Evolutionary conservation across 2,329 filamentous ascomycete species (phyloP), one percentile per base, ranked within the genome.

Genomic region (Alternaria panax): DNA sequence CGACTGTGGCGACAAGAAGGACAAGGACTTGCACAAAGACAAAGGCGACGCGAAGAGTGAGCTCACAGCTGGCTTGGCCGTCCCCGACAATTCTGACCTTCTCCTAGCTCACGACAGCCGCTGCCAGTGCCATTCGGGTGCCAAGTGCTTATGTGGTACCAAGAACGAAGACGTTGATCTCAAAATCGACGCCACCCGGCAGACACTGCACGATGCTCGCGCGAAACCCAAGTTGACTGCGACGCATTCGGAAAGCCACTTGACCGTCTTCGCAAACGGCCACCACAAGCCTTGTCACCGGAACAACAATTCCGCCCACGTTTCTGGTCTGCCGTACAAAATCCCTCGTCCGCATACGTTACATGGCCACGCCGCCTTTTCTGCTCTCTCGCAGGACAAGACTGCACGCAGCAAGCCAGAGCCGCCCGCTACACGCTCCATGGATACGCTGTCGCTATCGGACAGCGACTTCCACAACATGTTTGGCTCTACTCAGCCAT

Each of bases 1-100:
- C 82, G 93, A 98, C 80, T 99, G 95, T 80, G 93, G 92, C 78
- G 92, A 96, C 80, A 97, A 96, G 85, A 88, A 89, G 63, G 90
- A 90, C 83, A 82, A 82, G 71, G 72, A 80, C 60, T 82, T 81
- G 72, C 71, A 75, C 59, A 83, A 83, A 69, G 82, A 81, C 71
- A 83, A 77, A 66, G 72, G 71, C 74, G 76, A 78, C 65, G 69
- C 69, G 48, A 77, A 75, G 74, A 73, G 75, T 75, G 73, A 76
- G 72, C 63, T 51, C 54, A 73, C 73, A 56, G 74, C 75, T 73
- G 65, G 75, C 75, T 60, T 53, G 60, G 62, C 62, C 60, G 59
- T 63, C 57, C 68, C 63, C 52, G 67, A 69, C 54, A 47, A 64
- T 56, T 71, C 75, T 76, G 75, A 77, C 70, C 45, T 67, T 66